A percentile compares a stretch with the other conserved stretches of the same genome.
phyloP scores from a whole-genome alignment of 2,329 filamentous ascomycete species.

The Fusarium avenaceum region DNA sequence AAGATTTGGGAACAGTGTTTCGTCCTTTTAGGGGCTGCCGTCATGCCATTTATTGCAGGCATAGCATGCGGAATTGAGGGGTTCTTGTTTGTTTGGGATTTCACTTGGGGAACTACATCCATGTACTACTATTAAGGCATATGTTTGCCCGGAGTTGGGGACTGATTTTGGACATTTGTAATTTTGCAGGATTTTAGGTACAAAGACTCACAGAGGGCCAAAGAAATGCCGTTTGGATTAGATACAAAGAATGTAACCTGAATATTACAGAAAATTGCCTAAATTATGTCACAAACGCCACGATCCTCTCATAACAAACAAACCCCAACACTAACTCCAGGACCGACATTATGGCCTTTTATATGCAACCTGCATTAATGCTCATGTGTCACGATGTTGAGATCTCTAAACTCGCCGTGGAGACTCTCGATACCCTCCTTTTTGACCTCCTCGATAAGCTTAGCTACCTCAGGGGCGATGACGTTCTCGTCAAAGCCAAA shows the following conservation, averaged over 20 bases:
- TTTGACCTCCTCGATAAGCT: conserved; percentile 50
- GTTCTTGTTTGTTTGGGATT: not conserved
- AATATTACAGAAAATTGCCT: conserved; percentile 10
- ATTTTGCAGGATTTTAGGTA: not conserved
- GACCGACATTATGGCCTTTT: conserved; percentile 7
- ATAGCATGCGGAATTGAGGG: not conserved
- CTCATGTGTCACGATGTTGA: conserved; percentile 46
- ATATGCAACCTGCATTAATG: conserved; percentile 24
- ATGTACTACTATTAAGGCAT: not conserved
- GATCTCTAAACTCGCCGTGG: conserved; percentile 52
- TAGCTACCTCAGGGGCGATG: conserved; percentile 55
- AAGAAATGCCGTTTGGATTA: not conserved
- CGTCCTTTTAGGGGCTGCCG: not conserved
- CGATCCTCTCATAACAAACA: conserved; percentile 19
- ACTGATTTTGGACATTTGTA: not conserved
- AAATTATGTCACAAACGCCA: conserved; percentile 19
- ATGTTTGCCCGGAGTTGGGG: not conserved
- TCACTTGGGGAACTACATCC: not conserved
- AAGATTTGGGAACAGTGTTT: not conserved
- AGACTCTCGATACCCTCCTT: conserved; percentile 50
- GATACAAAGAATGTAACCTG: not conserved
- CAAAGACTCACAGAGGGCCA: not conserved
- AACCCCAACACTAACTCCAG: conserved; percentile 29
- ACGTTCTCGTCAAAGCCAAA: conserved; percentile 67
- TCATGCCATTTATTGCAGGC: not conserved